Evolutionary conservation across 345 rosid genomes (phyloP), one percentile per base, ranked within the genome.

Genomic region (Ceriops tagal): DNA sequence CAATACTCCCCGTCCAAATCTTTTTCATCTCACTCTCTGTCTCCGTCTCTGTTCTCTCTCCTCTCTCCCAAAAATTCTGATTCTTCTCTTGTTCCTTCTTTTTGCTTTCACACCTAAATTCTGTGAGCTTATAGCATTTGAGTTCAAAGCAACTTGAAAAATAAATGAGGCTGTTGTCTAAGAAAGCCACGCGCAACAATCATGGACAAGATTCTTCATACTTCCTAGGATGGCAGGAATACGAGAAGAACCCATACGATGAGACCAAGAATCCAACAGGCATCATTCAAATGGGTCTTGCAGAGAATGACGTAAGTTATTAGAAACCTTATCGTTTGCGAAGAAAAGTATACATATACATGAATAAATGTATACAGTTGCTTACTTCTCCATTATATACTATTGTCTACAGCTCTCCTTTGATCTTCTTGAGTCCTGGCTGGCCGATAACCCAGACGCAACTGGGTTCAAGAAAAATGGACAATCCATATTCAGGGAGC

Each of bases 171-270:
- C 64, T 80, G 65, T 77, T 90, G 76, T 90, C 96, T 30, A 71
- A 67, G 67, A 90, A 86, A 88, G 93, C 79, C 63, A 81, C 80
- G 70, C 83, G 90, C 68, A 88, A 85, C 34, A 75, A 83, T 74
- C 93, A 90, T 51, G 93, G 92, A 21, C 93, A 90, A 77, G 89
- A 88, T 81, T 90, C 96, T 43, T 86, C 93, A 51, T 90, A 90
- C 72, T 90, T 90, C 81, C 64, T 86, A 37, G 96, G 96, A 47
- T 90, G 96, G 96, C 71, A 86, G 68, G 93, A 88, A 66, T 88
- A 88, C 53, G 93, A 90, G 82, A 90, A 88, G 53, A 86, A 90
- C 35, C 96, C 92, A 28, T 88, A 85, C 61, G 88, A 90, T 53
- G 82, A 81, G 68, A 76, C 75, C 65, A 83, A 77, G 67, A 90